Base-by-base conservation (phyloP, 176 grass and related monocot species). In the Lolium perenne region DNA sequence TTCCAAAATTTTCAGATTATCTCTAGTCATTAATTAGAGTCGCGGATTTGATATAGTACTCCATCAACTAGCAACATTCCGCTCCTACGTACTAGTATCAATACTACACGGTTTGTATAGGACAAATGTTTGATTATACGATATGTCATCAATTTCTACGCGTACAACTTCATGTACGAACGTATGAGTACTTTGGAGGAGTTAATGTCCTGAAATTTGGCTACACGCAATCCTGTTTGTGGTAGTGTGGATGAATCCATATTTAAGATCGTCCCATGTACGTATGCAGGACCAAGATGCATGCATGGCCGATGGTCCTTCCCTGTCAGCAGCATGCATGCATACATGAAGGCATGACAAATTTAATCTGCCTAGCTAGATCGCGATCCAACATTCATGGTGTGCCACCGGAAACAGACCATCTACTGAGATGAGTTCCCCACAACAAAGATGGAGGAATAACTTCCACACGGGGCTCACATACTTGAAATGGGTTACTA, bases 291-390 rank as follows among this genome's bases (percentile, higher is more conserved):
- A 71, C 68, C 68, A 71, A 71, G 18, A 23, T 25, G 9, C 2
- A 70, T 71, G 67, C 65, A 69, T 69, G 8, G 66, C 18, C 40
- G 38, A 71, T 71, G 68, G 40, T 46, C 68, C 68, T 71, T 71
- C 68, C 38, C 38, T 71, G 68, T 46, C 7, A 38, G 59, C 59
- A 4, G 20, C 23, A 26, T 56, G n/a, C 57, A 62, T 63, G 60
- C 66, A 40, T 68, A 68, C 65, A 70, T 70, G 66, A 43, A 68
- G 41, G 38, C 35, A 70, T 71, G 67, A n/a, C 38, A 71, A 71
- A 43, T 71, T 71, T 43, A 71, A 45, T 43, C 67, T 71, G 21
- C 38, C 18, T 43, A 43, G 67, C 18, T 43, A 43, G 67, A 43
- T 71, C 18, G 38, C 17, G 38, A 11, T 71, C 35, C 16, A 43